Base-by-base conservation (phyloP, 495 filamentous ascomycete genomes). In the Penicillium arizonense region DNA sequence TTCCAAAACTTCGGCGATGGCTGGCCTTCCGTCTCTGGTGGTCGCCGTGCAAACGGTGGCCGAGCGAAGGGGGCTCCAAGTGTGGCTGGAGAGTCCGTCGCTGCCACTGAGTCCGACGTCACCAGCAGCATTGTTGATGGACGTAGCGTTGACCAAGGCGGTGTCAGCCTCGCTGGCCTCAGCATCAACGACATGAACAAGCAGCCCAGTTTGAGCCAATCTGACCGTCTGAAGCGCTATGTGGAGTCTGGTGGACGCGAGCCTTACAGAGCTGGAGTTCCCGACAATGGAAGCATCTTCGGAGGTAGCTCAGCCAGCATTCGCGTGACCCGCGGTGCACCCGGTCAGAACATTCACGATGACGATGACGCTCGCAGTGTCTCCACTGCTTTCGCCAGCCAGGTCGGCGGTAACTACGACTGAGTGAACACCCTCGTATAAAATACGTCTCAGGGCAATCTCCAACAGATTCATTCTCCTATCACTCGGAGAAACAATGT, bases 331-430 rank as follows among this genome's bases (percentile, higher is more conserved):
- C 77, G 77, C 49, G 79, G 77, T 28, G 59, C 62, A 16, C 73
- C 77, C 9, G 76, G 77, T n/a, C 72, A 78, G 28, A 67, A 52
- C 13, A 13, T 75, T 23, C 71, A 75, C 14, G 75, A 82, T 43
- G 94, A 97, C 57, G 94, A 99, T 54, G 94, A 97, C 65, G 88
- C 92, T 52, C 88, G 93, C 69, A 97, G 93, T 67, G 82, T 97
- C 60, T 96, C 89, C 56, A 97, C 93, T 26, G 91, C 91, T 6
- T 97, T 97, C 74, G 93, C 91, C 36, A 96, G 91, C 70, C 95
- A 97, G 69, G 82, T 96, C 50, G 93, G 89, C 36, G 86, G 88
- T 45, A 88, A 87, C 59, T 96, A 93, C 69, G 92, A 97, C 74
- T 96, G 91, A 96, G 63, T 55, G 47, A 52, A 20, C 21, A 23